Evolutionary conservation across 176 grass and related monocot species (phyloP).

Genomic region (Cenchrus fungigraminus): DNA sequence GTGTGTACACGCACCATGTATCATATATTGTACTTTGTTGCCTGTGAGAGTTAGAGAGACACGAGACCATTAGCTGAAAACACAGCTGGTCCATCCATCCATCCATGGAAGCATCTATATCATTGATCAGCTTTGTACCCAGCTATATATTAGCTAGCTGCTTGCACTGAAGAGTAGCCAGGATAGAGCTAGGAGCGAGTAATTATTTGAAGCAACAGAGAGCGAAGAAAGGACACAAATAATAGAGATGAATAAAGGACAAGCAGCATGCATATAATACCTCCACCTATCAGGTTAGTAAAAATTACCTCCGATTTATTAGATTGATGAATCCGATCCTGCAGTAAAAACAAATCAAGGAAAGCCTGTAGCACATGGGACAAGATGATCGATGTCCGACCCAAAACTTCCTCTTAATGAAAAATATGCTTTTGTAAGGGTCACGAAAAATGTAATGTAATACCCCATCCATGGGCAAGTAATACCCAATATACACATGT

Average conservation of each 20-base stretch:
- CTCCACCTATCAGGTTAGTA: background rate
- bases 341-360: slow-evolving; percentile 19
- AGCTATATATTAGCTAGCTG: slow-evolving; percentile 11
- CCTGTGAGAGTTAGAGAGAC: background rate
- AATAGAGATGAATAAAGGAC: background rate
- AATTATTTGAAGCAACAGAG: background rate
- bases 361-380: slow-evolving; percentile 1
- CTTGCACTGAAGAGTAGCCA: background rate
- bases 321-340: background rate
- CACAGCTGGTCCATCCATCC: background rate
- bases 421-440: too few relatives aligned
- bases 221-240: background rate
- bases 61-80: slow-evolving; percentile 11
- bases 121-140: slow-evolving; percentile 6
- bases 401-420: background rate
- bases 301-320: background rate
- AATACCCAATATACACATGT: background rate
- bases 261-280: background rate
- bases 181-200: background rate
- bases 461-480: background rate
- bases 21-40: slow-evolving; percentile 8
- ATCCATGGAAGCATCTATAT: background rate
- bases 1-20: background rate
- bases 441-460: too few relatives aligned
- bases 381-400: background rate